Evolutionary conservation across 805 yeast genomes (phyloP).

Genomic region (Saturnispora sanitii): DNA sequence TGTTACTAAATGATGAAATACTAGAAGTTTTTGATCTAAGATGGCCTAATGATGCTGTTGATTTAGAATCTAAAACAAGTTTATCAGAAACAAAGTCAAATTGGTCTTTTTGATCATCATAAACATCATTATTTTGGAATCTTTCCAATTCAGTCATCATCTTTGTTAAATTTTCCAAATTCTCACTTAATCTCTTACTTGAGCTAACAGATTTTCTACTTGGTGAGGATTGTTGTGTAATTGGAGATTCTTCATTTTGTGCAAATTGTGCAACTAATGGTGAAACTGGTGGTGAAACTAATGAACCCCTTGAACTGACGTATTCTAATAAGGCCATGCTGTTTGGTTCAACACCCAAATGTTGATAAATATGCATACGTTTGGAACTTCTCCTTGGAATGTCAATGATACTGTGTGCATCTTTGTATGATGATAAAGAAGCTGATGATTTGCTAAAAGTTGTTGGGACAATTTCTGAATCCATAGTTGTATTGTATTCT

Average conservation of each 20-base stretch:
- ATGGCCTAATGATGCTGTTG: conserved; percentile 1
- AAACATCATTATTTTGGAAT: neutral
- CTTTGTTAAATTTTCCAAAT: conserved; percentile 6
- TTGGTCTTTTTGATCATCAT: neutral
- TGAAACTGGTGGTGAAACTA: neutral
- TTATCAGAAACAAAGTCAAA: neutral
- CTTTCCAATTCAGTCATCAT: conserved; percentile 6
- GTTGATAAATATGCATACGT: conserved; percentile 4
- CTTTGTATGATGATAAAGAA: neutral
- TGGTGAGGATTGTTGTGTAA: neutral
- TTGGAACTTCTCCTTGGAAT: conserved; percentile 14
- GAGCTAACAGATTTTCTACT: neutral
- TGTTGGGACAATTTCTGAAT: neutral
- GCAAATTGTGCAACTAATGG: neutral
- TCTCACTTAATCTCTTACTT: neutral
- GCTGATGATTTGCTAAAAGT: neutral
- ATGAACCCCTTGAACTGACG: neutral
- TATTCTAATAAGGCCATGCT: neutral
- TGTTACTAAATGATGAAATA: neutral
- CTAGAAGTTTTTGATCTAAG: neutral
- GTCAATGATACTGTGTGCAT: neutral
- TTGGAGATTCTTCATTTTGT: neutral
- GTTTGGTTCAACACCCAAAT: conserved; percentile 8
- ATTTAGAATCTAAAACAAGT: conserved; percentile 3
- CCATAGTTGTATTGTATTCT: neutral